Conservation (phyloP, 2,329 filamentous ascomycete genomes). For the Trichoderma gracile region DNA sequence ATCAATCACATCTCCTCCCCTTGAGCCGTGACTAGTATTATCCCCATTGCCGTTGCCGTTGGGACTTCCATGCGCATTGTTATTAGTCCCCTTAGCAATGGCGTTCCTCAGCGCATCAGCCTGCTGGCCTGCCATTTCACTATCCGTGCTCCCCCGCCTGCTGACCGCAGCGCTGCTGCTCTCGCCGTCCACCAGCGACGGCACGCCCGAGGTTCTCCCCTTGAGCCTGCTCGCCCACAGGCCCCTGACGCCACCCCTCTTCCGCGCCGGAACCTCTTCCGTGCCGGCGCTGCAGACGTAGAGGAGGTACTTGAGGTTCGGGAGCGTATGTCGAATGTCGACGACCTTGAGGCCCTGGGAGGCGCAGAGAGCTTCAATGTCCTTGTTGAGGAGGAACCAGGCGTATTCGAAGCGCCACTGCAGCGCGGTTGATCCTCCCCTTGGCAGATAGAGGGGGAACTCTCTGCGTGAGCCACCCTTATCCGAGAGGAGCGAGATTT, state of each 20-base stretch:
- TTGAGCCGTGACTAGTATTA: constrained; percentile 23
- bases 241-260: constrained; percentile 61
- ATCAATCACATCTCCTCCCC: not conserved
- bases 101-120: constrained; percentile 46
- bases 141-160: constrained; percentile 47
- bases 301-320: constrained; percentile 89
- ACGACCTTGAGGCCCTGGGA: constrained; percentile 74
- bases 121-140: constrained; percentile 43
- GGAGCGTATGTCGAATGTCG: constrained; percentile 87
- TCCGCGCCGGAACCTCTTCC: constrained; percentile 61
- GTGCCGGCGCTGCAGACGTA: constrained; percentile 84
- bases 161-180: constrained; percentile 44
- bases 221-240: constrained; percentile 54
- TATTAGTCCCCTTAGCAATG: constrained; percentile 32
- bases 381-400: constrained; percentile 94
- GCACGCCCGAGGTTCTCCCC: constrained; percentile 37
- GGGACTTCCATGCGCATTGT: not conserved
- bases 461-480: constrained; percentile 57
- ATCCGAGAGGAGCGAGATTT: constrained; percentile 60
- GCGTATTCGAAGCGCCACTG: constrained; percentile 94
- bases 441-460: constrained; percentile 75
- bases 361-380: constrained; percentile 72
- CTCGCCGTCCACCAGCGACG: constrained; percentile 35
- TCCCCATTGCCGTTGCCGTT: constrained; percentile 27
- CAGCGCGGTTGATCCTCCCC: constrained; percentile 63